Conservation (phyloP, 2,329 filamentous ascomycete genomes). For the Thelonectria rubi region DNA sequence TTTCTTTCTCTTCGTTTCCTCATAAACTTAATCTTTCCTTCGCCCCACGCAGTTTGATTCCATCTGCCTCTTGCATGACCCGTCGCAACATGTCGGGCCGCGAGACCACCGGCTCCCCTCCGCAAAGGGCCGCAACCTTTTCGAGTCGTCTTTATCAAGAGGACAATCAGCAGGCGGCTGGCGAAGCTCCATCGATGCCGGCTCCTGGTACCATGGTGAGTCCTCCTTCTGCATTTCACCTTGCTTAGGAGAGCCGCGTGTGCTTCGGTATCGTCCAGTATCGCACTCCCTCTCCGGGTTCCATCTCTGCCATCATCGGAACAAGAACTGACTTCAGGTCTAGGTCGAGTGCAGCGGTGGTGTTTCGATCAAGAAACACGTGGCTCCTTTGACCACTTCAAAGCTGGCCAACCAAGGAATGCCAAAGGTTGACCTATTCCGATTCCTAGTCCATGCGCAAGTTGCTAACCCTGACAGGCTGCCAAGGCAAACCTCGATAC, state of each 20-base stretch:
- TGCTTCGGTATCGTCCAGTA: not conserved
- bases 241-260: not conserved
- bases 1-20: constrained; percentile 42
- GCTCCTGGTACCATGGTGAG: constrained; percentile 30
- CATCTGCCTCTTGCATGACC: not conserved
- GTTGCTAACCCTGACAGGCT: constrained; percentile 51
- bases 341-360: constrained; percentile 35
- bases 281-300: not conserved
- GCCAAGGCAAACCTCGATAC: constrained; percentile 58
- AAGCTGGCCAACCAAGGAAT: constrained; percentile 64
- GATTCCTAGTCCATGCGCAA: constrained; percentile 2
- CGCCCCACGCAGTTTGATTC: constrained; percentile 17
- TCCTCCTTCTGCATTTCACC: constrained; percentile 5
- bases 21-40: constrained; percentile 38
- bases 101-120: constrained; percentile 41
- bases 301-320: not conserved
- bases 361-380: constrained; percentile 52
- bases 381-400: constrained; percentile 59
- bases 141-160: constrained; percentile 32
- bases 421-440: constrained; percentile 57
- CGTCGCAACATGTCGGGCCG: constrained; percentile 44
- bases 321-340: constrained; percentile 9
- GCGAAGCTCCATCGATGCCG: constrained; percentile 27
- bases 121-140: constrained; percentile 36
- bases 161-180: constrained; percentile 30